phyloP scores from a whole-genome alignment of 495 filamentous ascomycete genomes.

The Barbatosphaeria neglecta region DNA sequence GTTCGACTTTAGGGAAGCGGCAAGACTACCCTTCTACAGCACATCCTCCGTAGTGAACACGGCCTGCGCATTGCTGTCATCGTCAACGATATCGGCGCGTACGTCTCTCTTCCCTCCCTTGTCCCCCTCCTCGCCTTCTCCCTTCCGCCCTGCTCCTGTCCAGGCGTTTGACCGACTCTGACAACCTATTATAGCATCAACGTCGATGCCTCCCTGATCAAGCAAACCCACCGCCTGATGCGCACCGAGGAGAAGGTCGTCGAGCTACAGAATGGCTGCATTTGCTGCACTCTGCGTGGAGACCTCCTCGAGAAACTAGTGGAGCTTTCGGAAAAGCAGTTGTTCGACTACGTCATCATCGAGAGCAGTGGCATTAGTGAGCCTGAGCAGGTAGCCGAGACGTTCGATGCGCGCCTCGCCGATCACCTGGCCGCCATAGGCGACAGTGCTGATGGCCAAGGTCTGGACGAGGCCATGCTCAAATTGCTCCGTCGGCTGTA shows the following conservation, averaged over 20 bases:
- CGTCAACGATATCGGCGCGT: conserved; percentile 47
- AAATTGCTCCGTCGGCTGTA: not conserved
- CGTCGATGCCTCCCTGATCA: conserved; percentile 44
- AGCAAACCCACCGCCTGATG: conserved; percentile 35
- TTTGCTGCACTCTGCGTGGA: conserved; percentile 49
- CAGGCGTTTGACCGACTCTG: not conserved
- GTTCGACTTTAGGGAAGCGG: conserved; percentile 48
- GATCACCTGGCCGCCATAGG: conserved; percentile 1
- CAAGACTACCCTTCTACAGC: conserved; percentile 46
- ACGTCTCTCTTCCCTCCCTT: too few species aligned
- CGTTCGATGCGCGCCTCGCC: conserved; percentile 28
- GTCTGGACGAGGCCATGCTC: not conserved
- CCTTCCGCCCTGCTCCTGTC: not conserved
- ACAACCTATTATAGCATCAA: conserved; percentile 30
- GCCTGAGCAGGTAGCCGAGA: conserved; percentile 52
- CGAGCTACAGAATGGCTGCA: conserved; percentile 51
- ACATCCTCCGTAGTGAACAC: conserved; percentile 42
- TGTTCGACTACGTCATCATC: conserved; percentile 47
- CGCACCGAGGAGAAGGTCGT: conserved; percentile 42
- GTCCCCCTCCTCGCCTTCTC: too few species aligned
- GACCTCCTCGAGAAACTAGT: conserved; percentile 45
- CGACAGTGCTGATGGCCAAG: not conserved
- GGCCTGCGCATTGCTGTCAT: conserved; percentile 44
- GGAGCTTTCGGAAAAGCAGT: conserved; percentile 32
- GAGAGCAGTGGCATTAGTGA: conserved; percentile 49